Evolutionary conservation across 208 protist species (phyloP), one percentile per base, ranked within the genome.

Genomic region (Leishmania turanica): DNA sequence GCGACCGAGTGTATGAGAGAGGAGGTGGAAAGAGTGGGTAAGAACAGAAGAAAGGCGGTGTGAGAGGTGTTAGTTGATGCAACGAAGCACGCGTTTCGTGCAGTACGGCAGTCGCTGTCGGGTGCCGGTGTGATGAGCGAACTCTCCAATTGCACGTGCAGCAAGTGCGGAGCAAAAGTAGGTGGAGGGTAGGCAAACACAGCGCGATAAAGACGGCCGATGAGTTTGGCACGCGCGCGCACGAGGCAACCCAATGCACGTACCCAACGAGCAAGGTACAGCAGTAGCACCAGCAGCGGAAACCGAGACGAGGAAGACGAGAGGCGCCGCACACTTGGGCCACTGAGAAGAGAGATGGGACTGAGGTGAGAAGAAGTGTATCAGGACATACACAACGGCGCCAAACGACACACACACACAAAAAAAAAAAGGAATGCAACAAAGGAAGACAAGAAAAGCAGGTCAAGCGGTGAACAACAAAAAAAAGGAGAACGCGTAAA

Each of bases 1-100:
- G 72, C 73, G 77, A n/a, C 42, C 6, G 78, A 17, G 19, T 82
- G 54, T 82, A 45, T 37, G 62, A 75, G 37, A 37, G 53, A 51
- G 21, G 49, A 40, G 56, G 56, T 66, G 3, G 58, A 69, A 77
- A 54, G 37, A 49, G 40, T 71, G 13, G n/a, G 64, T 68, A 9
- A 15, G 15, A 47, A 49, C 5, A n/a, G 51, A 49, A 80, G 42
- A 37, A 58, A 40, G 4, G 19, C 27, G 0, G 49, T 56, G 71
- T 24, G 66, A 34, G 45, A 45, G 17, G 71, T 73, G 69, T 24
- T 24, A 51, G 58, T 4, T 1, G 42, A 42, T 47, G 45, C 31
- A 47, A 77, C 34, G 27, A 53, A n/a, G 47, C 42, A 8, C 27
- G 21, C 13, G 69, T 73, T 73, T 53, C 40, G 45, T 24, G 5